A percentile compares a stretch with the other conserved stretches of the same genome.
Evolutionary conservation across 768 basidiomycete species (phyloP).

Genomic region (Phallus indusiatus): DNA sequence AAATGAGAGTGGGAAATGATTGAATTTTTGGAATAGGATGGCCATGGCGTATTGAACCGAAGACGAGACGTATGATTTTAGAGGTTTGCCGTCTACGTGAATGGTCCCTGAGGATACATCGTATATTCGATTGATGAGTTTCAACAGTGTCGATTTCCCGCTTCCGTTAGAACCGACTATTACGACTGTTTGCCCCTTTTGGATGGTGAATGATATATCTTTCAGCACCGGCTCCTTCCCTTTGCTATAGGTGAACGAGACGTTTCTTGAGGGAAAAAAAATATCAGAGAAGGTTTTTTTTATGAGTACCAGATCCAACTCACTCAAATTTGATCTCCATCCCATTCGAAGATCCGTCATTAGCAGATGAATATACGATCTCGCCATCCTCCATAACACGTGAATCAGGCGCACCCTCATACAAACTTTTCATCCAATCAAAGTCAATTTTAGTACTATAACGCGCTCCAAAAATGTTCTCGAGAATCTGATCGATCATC

Average conservation of each 20-base stretch:
- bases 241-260: constrained; percentile 20
- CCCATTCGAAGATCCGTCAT: constrained; percentile 1
- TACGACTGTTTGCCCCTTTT: constrained; percentile 24
- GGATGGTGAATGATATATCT: constrained; percentile 22
- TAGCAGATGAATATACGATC: constrained; percentile 1
- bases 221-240: constrained; percentile 16
- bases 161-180: constrained; percentile 27
- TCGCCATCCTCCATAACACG: constrained; percentile 6
- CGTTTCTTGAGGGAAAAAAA: constrained; percentile 4
- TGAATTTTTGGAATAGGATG: constrained; percentile 40
- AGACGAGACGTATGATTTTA: constrained; percentile 26
- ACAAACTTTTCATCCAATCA: constrained; percentile 7
- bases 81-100: constrained; percentile 33
- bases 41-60: constrained; percentile 37
- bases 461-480: neutral
- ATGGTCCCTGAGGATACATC: constrained; percentile 36
- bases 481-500: constrained; percentile 1
- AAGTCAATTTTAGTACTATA: neutral
- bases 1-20: constrained; percentile 39
- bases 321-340: constrained; percentile 8
- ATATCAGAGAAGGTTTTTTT: neutral
- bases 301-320: neutral
- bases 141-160: constrained; percentile 32
- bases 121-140: constrained; percentile 40
- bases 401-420: neutral